Evolutionary conservation across 2,329 filamentous ascomycete genomes (phyloP).

Genomic region (Hypomyces perniciosus): DNA sequence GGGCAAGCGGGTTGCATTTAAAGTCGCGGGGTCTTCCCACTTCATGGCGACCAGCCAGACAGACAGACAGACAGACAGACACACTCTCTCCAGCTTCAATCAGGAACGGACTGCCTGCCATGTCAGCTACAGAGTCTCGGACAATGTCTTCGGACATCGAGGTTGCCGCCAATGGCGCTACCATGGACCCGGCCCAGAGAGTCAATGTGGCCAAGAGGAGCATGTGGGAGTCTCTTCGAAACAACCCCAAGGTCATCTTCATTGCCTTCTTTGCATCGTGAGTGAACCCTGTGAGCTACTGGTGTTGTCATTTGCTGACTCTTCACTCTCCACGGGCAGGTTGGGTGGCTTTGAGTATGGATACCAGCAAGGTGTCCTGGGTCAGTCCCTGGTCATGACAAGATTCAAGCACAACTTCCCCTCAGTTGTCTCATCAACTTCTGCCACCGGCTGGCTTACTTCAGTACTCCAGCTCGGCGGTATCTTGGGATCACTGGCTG

Average conservation of each 20-base stretch:
- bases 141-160: slow-evolving; percentile 11
- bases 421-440: slow-evolving; percentile 38
- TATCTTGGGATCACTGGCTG: slow-evolving; percentile 41
- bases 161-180: slow-evolving; percentile 7
- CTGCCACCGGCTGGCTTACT: slow-evolving; percentile 45
- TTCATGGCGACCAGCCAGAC: background rate
- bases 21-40: slow-evolving; percentile 7
- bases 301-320: background rate
- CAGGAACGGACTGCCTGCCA: background rate
- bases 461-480: slow-evolving; percentile 46
- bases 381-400: slow-evolving; percentile 48
- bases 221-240: slow-evolving; percentile 24
- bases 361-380: slow-evolving; percentile 50
- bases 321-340: slow-evolving; percentile 19
- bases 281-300: slow-evolving; percentile 10
- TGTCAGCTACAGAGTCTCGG: slow-evolving; percentile 8
- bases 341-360: slow-evolving; percentile 48
- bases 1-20: slow-evolving; percentile 8
- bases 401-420: slow-evolving; percentile 46
- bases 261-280: slow-evolving; percentile 37
- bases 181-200: slow-evolving; percentile 15
- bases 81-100: background rate
- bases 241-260: slow-evolving; percentile 32
- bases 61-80: background rate
- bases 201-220: slow-evolving; percentile 13